These are phyloP conservation scores for Inonotus obliquus DNA, from an alignment of 1,284 basidiomycete genomes.

Conservation along the genomic window DNA sequence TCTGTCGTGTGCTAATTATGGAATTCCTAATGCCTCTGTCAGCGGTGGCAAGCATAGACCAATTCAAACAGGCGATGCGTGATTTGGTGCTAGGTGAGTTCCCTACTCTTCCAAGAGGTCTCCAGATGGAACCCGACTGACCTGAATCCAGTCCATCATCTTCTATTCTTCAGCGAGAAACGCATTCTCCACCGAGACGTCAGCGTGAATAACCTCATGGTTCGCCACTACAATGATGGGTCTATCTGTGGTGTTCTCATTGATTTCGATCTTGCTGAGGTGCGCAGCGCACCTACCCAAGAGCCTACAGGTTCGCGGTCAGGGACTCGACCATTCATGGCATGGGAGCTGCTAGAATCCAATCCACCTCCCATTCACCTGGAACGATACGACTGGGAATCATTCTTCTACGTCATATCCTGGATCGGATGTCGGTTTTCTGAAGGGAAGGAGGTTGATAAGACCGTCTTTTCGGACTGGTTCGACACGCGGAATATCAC, in stretches of 20 bases:
- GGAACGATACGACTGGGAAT: conserved; percentile 5
- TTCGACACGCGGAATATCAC: neutral
- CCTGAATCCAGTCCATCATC: neutral
- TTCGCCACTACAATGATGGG: neutral
- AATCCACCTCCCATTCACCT: neutral
- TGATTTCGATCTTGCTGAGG: neutral
- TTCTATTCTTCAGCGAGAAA: neutral
- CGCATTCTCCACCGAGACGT: neutral
- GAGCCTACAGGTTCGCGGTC: neutral
- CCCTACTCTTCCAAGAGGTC: neutral
- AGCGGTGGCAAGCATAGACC: neutral
- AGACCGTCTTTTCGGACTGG: neutral
- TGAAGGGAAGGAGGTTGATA: neutral
- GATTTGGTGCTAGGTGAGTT: neutral
- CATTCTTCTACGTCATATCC: neutral
- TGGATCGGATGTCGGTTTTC: neutral
- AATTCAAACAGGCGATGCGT: neutral
- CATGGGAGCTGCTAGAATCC: neutral
- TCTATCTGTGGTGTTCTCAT: neutral
- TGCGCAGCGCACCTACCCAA: neutral
- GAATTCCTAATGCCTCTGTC: neutral
- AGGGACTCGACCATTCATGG: neutral
- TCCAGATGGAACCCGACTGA: neutral
- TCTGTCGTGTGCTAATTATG: neutral
- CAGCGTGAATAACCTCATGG: neutral